Conservation (phyloP, 805 yeast species). For the Starmerella floricola region DNA sequence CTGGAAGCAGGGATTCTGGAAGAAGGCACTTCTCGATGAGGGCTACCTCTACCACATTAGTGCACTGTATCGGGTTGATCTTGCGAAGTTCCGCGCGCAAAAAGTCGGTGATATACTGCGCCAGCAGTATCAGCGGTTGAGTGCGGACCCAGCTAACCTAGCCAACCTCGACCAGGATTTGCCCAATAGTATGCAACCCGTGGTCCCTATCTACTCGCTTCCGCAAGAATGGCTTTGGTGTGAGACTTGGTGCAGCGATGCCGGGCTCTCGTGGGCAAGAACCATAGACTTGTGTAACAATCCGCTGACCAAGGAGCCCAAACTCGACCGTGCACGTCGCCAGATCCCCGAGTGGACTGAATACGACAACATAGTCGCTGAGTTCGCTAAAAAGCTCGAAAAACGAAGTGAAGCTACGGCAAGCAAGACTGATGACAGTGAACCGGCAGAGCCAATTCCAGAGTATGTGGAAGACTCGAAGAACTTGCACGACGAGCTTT, state of each 20-base stretch:
- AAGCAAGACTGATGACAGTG: not conserved
- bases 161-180: constrained; percentile 84
- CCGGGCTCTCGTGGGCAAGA: constrained; percentile 47
- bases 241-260: constrained; percentile 81
- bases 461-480: not conserved
- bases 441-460: not conserved
- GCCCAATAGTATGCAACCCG: constrained; percentile 71
- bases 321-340: constrained; percentile 60
- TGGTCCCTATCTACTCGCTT: constrained; percentile 55
- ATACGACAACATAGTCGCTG: constrained; percentile 46
- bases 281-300: constrained; percentile 77
- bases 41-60: constrained; percentile 58
- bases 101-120: constrained; percentile 73
- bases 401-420: no score
- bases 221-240: constrained; percentile 89
- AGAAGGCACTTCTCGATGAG: constrained; percentile 41
- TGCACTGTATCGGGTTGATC: constrained; percentile 73
- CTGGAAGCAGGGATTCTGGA: constrained; percentile 94
- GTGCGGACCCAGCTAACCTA: constrained; percentile 67
- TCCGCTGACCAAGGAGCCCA: constrained; percentile 70
- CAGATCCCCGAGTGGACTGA: constrained; percentile 66
- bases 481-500: not conserved
- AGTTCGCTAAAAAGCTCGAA: constrained; percentile 13
- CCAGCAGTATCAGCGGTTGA: constrained; percentile 69
- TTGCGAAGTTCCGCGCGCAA: constrained; percentile 48